These are phyloP conservation scores for Pyronema domesticum DNA, from an alignment of 495 filamentous ascomycete species.

Conservation along the genomic window DNA sequence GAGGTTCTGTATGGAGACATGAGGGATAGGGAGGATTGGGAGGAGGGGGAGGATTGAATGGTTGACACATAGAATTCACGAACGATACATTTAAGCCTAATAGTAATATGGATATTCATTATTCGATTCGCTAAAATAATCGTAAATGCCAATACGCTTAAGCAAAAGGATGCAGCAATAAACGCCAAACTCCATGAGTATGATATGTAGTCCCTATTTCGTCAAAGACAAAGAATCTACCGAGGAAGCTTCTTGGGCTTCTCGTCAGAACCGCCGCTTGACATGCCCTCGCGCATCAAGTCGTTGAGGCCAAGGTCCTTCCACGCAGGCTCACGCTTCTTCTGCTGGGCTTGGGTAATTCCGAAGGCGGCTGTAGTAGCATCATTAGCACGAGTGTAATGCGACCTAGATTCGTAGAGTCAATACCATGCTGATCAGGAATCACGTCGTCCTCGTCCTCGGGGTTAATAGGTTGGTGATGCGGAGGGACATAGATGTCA, in stretches of 20 bases:
- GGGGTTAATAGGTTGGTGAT: slow-evolving; percentile 82
- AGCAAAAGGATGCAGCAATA: too few species aligned
- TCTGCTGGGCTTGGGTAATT: slow-evolving; percentile 69
- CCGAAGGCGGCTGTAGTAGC: slow-evolving; percentile 57
- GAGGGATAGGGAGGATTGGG: slow-evolving; percentile 27
- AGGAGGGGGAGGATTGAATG: slow-evolving; percentile 3
- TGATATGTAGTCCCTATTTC: too few species aligned
- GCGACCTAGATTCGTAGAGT: not conserved
- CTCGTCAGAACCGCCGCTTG: not conserved
- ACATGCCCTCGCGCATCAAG: slow-evolving; percentile 24
- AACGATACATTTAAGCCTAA: too few species aligned
- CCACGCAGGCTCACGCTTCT: slow-evolving; percentile 56
- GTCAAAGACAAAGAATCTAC: not conserved
- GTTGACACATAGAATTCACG: not conserved
- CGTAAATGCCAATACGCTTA: too few species aligned
- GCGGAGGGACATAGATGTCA: slow-evolving; percentile 70
- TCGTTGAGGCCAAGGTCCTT: slow-evolving; percentile 64
- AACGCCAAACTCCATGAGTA: too few species aligned
- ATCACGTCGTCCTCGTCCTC: slow-evolving; percentile 96
- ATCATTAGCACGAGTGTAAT: not conserved
- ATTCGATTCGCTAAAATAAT: too few species aligned
- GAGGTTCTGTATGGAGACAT: slow-evolving; percentile 61
- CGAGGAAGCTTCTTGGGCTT: not conserved
- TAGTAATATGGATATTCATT: too few species aligned
- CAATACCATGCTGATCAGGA: slow-evolving; percentile 61